Evolutionary conservation across 257 asterid genomes (phyloP), one percentile per base, ranked within the genome.

Genomic region (Thymus mandschuricus): DNA sequence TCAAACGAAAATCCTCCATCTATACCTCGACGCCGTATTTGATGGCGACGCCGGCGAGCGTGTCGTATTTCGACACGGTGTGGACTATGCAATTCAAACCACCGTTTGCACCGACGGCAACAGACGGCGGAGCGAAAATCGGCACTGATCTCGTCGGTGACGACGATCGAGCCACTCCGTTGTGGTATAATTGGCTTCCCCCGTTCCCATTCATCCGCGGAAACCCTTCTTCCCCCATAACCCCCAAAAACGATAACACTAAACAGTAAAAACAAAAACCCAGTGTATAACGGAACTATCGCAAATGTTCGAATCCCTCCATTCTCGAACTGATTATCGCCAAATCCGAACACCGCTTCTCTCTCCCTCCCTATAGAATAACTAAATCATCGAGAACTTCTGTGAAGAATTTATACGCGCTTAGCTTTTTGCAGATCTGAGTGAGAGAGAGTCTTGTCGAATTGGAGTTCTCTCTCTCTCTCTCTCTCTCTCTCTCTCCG

Each of bases 11-110:
- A 33, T 0, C 28, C 9, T 5, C 27, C 5, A 56, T 59, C 45
- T 5, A 49, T 79, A 92, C 97, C 96, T 92, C 97, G 51, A 92
- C 96, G 29, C 97, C 96, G 69, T 89, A 92, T 77, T 85, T 89
- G 79, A 92, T 92, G 49, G 97, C 96, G 68, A 92, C 90, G 41
- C 97, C 97, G 48, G 96, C 96, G 30, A 92, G 86, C 4, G 97
- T 92, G 70, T 92, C 97, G 75, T 85, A 87, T 68, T 85, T 92
- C 50, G 96, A 84, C 71, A 92, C 90, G 21, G 82, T 69, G 76
- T 92, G 97, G 10, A 76, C 68, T 41, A 89, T 85, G 73, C 60
- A 75, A 75, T 78, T 81, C 27, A 61, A 59, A n/a, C 82, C 84
- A 43, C 77, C 87, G 27, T 66, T 62, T 46, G 44, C 80, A 43